Base-by-base conservation (phyloP, 768 basidiomycete species). In the Porphyrellus cyaneotinctus region DNA sequence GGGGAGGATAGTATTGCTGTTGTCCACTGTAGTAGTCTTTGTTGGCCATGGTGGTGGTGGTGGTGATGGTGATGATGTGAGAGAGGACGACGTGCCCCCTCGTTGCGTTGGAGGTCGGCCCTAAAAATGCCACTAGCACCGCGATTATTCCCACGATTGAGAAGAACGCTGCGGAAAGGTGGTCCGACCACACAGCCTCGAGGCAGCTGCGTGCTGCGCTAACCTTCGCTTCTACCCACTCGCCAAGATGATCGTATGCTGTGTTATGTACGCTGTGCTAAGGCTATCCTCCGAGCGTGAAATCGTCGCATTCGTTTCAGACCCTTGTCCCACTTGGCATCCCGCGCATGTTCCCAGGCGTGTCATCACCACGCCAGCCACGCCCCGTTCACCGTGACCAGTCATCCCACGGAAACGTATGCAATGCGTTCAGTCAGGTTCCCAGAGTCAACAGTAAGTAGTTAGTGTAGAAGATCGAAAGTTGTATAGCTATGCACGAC, bases 1-100 rank as follows among this genome's bases (percentile, higher is more conserved):
- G 71, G 11, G 81, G 80, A 52, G 80, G 81, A 62, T 83, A 81
- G 37, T 79, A 79, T 59, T 79, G 81, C 18, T 69, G 75, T 54
- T 79, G 76, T 38, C 72, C 72, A 58, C 67, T 66, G 70, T 88
- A 89, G 62, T 87, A 91, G 61, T 89, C 87, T 70, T 84, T 82
- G 64, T 82, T 85, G 56, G 87, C 84, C 88, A 87, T 85, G 59
- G 52, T 59, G 56, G 28, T 52, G 17, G 13, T 42, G 28, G 31
- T 49, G 51, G 39, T 55, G 64, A 60, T 58, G 38, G 49, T 30
- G 52, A 32, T 43, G 26, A 28, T 28, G 26, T 28, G 52, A 57
- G 51, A 55, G 54, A 46, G 58, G 32, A 53, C 44, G 52, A 33
- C 23, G 47, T 57, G 54, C 38, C 8, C 32, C 43, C 53, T 51